Evolutionary conservation across 257 asterid genomes (phyloP), one percentile per base, ranked within the genome.

Genomic region (Solanum microdontum): DNA sequence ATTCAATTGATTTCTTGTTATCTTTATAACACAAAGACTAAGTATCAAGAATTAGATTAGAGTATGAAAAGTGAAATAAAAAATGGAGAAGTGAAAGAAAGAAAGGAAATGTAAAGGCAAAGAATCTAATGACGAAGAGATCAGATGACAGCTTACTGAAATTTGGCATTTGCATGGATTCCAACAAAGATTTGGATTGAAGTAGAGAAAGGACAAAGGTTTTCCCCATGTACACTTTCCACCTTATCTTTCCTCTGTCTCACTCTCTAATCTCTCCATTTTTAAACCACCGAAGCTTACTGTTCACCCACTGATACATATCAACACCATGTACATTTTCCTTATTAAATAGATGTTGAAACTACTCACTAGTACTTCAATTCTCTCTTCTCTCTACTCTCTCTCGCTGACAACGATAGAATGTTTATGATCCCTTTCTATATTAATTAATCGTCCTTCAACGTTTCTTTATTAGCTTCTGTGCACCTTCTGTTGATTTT

Each of bases 251-350:
- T 87, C 91, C 90, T 45, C 5, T 80, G 68, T 80, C 87, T 82
- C 92, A 90, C 90, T 89, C 26, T 86, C 34, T 89, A 90, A 89
- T 89, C 23, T 74, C 34, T 89, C 86, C 83, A 77, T 91, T 82
- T 55, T 88, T 87, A 70, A 88, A 84, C 90, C 91, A 92, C 93
- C 95, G 90, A 90, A 90, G 26, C 91, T 26, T 85, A 76, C 82
- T 32, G 51, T 36, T 74, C 85, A 66, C 86, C 86, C 7, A 24
- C 62, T n/a, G 84, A 34, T 88, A 85, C 75, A 37, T 70, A 79
- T 48, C 84, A 55, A 43, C 90, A 74, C 88, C 84, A 84, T 26
- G 34, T 10, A 77, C 84, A 77, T 79, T 43, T 77, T 28, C 64
- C 84, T 77, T 33, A 4, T 2, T 80, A 79, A 79, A 79, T 79